Conservation (phyloP, 306 rosid genomes). For the Dalbergia cochinchinensis region DNA sequence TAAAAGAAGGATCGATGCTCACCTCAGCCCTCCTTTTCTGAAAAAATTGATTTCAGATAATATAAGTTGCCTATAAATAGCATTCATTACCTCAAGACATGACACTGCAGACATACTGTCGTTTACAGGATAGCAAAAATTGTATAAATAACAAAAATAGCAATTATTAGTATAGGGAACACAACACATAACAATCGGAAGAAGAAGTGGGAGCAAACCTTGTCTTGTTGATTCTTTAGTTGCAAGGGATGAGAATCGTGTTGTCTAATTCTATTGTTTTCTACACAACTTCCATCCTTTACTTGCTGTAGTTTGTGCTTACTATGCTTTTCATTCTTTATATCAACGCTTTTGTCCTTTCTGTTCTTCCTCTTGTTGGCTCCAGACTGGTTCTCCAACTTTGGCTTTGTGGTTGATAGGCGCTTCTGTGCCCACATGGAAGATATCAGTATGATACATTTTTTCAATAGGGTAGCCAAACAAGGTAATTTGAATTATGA, state of each 20-base stretch:
- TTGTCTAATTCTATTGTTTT: conserved; percentile 34
- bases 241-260: conserved; percentile 34
- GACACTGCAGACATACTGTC: conserved; percentile 4
- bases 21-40: conserved; percentile 51
- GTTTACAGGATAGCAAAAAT: not conserved
- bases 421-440: conserved; percentile 37
- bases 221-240: conserved; percentile 41
- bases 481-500: not conserved
- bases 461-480: conserved; percentile 11
- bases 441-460: not conserved
- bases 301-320: conserved; percentile 39
- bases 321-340: conserved; percentile 10
- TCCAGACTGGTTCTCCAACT: conserved; percentile 26
- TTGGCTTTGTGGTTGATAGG: conserved; percentile 28
- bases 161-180: conserved; percentile 1
- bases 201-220: conserved; percentile 42
- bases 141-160: not conserved
- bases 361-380: conserved; percentile 36
- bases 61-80: conserved; percentile 19
- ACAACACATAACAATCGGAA: conserved; percentile 1
- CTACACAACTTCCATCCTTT: conserved; percentile 54
- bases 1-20: conserved; percentile 43
- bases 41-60: not conserved
- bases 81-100: conserved; percentile 3
- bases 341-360: conserved; percentile 26